phyloP scores from a whole-genome alignment of 768 basidiomycete genomes.

The Phaeolepiota aurea region DNA sequence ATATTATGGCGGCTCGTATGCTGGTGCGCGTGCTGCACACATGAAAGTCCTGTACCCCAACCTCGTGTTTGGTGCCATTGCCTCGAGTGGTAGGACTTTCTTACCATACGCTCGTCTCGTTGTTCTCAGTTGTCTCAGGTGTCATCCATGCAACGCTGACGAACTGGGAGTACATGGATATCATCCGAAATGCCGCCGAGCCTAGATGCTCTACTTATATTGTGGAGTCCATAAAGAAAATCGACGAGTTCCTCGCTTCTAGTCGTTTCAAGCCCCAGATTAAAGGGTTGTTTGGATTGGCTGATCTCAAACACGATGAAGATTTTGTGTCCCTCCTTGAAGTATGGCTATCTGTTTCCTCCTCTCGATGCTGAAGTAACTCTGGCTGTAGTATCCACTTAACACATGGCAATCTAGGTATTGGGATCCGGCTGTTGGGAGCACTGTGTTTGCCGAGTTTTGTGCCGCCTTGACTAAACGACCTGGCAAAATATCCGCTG shows the following conservation, averaged over 20 bases:
- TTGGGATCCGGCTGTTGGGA: constrained; percentile 74
- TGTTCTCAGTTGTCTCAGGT: constrained; percentile 37
- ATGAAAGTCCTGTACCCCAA: constrained; percentile 85
- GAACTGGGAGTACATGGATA: constrained; percentile 86
- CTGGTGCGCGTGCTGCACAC: constrained; percentile 88
- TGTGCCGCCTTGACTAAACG: constrained; percentile 48
- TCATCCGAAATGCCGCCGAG: constrained; percentile 65
- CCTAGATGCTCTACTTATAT: constrained; percentile 51
- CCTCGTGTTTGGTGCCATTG: constrained; percentile 83
- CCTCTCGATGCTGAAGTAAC: background rate
- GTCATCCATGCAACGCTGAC: constrained; percentile 80
- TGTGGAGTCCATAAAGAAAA: constrained; percentile 43
- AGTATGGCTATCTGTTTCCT: constrained; percentile 27
- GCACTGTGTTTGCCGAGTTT: constrained; percentile 58
- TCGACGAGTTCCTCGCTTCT: constrained; percentile 53
- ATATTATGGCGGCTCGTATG: constrained; percentile 92
- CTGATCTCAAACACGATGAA: constrained; percentile 56
- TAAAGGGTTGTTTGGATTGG: constrained; percentile 74
- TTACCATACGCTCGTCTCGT: constrained; percentile 1
- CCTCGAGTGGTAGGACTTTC: constrained; percentile 76
- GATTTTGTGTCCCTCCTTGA: constrained; percentile 70
- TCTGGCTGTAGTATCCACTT: constrained; percentile 37
- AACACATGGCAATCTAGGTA: constrained; percentile 75
- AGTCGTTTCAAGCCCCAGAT: constrained; percentile 38
- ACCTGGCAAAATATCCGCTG: constrained; percentile 17